Evolutionary conservation across 2,329 filamentous ascomycete species (phyloP), one percentile per base, ranked within the genome.

Genomic region (Peltaster fructicola): DNA sequence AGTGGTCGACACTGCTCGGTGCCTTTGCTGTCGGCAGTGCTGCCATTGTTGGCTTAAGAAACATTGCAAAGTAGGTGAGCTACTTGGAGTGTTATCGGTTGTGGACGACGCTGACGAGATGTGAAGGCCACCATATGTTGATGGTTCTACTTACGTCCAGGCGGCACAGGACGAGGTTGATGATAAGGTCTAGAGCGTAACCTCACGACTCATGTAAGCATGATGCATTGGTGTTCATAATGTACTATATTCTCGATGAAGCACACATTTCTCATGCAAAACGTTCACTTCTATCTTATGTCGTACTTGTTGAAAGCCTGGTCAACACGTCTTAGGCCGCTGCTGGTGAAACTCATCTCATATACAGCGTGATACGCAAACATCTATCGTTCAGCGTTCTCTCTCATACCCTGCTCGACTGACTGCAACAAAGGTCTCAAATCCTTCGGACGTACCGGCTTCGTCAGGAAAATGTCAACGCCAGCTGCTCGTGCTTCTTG

Each of bases 21-120:
- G 48, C 48, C 7, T 69, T 62, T 44, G 63, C 63, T 2, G 52
- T 58, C 1, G 58, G 54, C 9, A 54, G 54, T 17, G 65, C 61
- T 15, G 62, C 53, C 2, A 61, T 70, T 37, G 61, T 70, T 6
- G 57, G 48, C 1, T 45, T 52, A 25, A 63, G 45, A 45, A 70
- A 69, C 34, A 55, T 52, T 35, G 37, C 56, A 19, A 60, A 54
- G 65, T 68, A 57, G 47, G 55, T 53, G 23, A 23, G 14, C 11
- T 13, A 4, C 8, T n/a, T n/a, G 12, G 22, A 22, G 14, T 8
- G 17, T 15, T 18, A 17, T 14, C 12, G 23, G 9, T 13, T 15
- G 10, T 22, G 21, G 20, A 6, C 17, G 13, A 8, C 14, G 23
- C 27, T 31, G 24, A 29, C 27, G 14, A n/a, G 7, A 29, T 25